A percentile compares a stretch with the other conserved stretches of the same genome.
Conservation (phyloP, 164 flowering plant species). For the Saururus chinensis region DNA sequence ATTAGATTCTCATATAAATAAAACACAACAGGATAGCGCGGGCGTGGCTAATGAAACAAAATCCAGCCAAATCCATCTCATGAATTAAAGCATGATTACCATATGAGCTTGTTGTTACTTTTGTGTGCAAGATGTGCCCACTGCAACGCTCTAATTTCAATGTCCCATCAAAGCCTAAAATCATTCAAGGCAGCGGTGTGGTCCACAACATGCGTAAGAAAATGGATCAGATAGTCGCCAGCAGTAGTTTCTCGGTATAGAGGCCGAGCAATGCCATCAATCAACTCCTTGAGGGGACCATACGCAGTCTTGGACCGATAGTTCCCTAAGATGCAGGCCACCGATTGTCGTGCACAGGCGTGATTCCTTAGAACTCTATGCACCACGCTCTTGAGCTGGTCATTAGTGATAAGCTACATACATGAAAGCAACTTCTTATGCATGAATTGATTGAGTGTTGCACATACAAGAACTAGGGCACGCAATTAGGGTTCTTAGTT, state of each 20-base stretch:
- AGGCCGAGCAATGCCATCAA: not conserved
- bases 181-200: not conserved
- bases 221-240: not conserved
- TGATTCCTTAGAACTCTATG: constrained; percentile 25
- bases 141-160: not conserved
- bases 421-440: not conserved
- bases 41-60: too few relatives aligned
- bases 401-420: constrained; percentile 24
- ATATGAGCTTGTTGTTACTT: too few relatives aligned
- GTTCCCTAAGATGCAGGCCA: constrained; percentile 22
- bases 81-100: too few relatives aligned
- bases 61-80: too few relatives aligned
- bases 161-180: not conserved
- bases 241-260: not conserved
- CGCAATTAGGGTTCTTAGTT: not conserved
- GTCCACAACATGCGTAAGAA: not conserved
- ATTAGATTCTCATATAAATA: too few relatives aligned
- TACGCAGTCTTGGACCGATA: not conserved
- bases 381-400: constrained; percentile 18
- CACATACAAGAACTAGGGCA: too few relatives aligned
- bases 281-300: constrained; percentile 15
- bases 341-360: constrained; percentile 26
- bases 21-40: too few relatives aligned
- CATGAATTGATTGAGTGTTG: not conserved
- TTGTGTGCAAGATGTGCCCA: not conserved